phyloP scores from a whole-genome alignment of 2,329 filamentous ascomycete species.

The Exophiala spinifera region DNA sequence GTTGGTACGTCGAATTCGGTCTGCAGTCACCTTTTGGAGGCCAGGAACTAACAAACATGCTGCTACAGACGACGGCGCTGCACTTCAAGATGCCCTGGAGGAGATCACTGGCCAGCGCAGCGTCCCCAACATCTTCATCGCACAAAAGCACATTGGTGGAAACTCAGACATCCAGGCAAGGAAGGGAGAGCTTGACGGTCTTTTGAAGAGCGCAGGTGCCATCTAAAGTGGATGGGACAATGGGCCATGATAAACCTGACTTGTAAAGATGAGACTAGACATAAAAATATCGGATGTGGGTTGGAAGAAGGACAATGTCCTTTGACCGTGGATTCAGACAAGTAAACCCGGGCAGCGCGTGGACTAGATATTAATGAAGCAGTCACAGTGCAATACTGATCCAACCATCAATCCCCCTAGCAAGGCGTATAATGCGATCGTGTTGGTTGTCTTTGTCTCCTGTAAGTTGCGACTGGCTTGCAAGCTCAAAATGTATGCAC shows the following conservation, averaged over 20 bases:
- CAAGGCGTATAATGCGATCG: no score
- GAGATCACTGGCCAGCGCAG: constrained; percentile 79
- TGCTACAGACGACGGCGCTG: constrained; percentile 69
- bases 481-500: no score
- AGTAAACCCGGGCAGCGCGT: no score
- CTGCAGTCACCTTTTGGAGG: constrained; percentile 13
- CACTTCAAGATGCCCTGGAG: constrained; percentile 76
- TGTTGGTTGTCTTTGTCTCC: no score
- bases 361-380: no score
- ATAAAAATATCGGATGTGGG: not conserved
- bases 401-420: no score
- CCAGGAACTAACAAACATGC: not conserved
- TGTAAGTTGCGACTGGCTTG: no score
- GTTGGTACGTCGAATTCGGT: constrained; percentile 58
- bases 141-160: constrained; percentile 86
- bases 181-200: constrained; percentile 59
- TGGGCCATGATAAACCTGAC: not conserved
- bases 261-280: not conserved
- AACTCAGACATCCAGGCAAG: constrained; percentile 81
- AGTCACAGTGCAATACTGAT: no score
- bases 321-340: not conserved
- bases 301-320: not conserved
- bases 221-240: not conserved
- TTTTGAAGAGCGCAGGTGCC: constrained; percentile 65
- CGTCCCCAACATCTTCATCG: constrained; percentile 95